Evolutionary conservation across 345 rosid genomes (phyloP).

Genomic region (Pistacia integerrima): DNA sequence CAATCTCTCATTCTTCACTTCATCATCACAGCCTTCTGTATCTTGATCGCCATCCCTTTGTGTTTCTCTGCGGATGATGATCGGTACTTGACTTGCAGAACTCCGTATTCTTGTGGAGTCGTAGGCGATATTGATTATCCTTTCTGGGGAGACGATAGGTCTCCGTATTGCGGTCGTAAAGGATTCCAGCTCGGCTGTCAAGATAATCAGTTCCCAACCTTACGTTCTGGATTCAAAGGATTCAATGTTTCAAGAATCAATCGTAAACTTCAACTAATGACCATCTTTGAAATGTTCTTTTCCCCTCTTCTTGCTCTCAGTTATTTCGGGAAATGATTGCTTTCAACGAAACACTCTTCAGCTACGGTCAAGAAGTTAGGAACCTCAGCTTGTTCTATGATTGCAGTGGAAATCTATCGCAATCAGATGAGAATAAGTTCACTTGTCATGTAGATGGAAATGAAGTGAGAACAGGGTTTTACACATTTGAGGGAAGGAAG

Average conservation of each 20-base stretch:
- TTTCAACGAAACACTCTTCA: not conserved
- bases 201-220: not conserved
- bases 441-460: not conserved
- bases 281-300: conserved; percentile 25
- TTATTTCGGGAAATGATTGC: not conserved
- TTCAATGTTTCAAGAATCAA: conserved; percentile 3
- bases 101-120: not conserved
- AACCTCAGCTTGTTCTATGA: conserved; percentile 33
- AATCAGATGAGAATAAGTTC: not conserved
- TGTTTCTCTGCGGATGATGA: not conserved
- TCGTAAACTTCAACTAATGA: not conserved
- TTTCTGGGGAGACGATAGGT: conserved; percentile 43
- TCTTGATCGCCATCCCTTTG: not conserved
- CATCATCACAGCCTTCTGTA: not conserved
- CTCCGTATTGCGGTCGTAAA: conserved; percentile 36
- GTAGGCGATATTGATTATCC: conserved; percentile 34
- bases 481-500: not conserved
- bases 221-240: not conserved
- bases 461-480: not conserved
- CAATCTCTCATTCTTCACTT: not conserved
- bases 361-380: not conserved
- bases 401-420: conserved; percentile 13
- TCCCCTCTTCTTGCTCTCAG: not conserved
- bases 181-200: conserved; percentile 40
- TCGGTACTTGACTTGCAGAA: not conserved